phyloP scores from a whole-genome alignment of 2,329 filamentous ascomycete genomes.

The Claviceps sp. region DNA sequence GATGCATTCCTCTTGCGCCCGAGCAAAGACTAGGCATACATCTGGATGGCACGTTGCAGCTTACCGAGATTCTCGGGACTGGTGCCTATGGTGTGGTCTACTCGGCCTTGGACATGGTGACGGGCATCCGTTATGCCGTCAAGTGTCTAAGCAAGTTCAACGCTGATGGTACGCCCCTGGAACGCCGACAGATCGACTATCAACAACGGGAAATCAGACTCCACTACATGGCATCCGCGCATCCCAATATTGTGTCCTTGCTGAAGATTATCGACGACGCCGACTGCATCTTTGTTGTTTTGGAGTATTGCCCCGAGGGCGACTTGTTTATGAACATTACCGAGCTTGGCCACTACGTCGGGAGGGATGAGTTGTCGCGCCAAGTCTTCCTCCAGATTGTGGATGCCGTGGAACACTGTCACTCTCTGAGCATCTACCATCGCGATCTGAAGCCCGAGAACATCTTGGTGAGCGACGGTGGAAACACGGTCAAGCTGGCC shows the following conservation, averaged over 20 bases:
- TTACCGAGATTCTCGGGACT: conserved; percentile 76
- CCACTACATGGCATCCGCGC: conserved; percentile 77
- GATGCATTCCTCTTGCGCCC: conserved; percentile 48
- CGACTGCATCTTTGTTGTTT: conserved; percentile 89
- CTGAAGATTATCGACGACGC: conserved; percentile 82
- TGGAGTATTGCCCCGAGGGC: conserved; percentile 94
- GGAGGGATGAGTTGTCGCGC: conserved; percentile 79
- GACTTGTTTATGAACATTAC: conserved; percentile 97
- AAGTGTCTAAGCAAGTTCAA: conserved; percentile 94
- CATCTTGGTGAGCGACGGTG: conserved; percentile 79
- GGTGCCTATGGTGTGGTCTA: conserved; percentile 97
- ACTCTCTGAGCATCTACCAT: conserved; percentile 88
- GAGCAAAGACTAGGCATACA: conserved; percentile 79
- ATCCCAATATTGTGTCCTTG: conserved; percentile 88
- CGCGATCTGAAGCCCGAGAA: conserved; percentile 97
- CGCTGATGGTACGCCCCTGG: conserved; percentile 53
- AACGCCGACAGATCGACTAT: conserved; percentile 75
- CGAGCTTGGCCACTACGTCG: conserved; percentile 82
- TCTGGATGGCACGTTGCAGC: conserved; percentile 68
- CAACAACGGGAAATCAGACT: conserved; percentile 87
- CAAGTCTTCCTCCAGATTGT: conserved; percentile 86
- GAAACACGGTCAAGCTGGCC: conserved; percentile 84
- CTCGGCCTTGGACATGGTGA: conserved; percentile 71
- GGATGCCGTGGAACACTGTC: conserved; percentile 93
- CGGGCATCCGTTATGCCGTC: conserved; percentile 74